A percentile compares a stretch with the other conserved stretches of the same genome.
These are phyloP conservation scores for Aureobasidium subglaciale DNA, from an alignment of 2,329 filamentous ascomycete species.

Conservation along the genomic window DNA sequence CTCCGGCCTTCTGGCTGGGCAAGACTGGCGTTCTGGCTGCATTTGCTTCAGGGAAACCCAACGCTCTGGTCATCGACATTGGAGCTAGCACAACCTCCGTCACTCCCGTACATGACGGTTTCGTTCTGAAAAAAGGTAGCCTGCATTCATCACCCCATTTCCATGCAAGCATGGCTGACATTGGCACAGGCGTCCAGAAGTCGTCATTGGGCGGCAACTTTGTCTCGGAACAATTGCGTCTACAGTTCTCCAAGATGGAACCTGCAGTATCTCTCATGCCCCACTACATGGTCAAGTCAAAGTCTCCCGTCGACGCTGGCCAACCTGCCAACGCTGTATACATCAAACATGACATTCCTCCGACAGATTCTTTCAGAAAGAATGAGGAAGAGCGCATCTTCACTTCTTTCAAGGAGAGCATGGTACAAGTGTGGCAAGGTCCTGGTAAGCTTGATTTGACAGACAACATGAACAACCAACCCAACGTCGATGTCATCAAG, in stretches of 20 bases:
- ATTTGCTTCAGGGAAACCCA: conserved; percentile 88
- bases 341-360: conserved; percentile 58
- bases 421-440: conserved; percentile 87
- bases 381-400: conserved; percentile 90
- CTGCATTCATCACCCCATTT: background rate
- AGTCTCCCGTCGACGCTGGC: conserved; percentile 80
- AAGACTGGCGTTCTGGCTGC: conserved; percentile 83
- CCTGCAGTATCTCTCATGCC: conserved; percentile 72
- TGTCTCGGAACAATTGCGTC: conserved; percentile 80
- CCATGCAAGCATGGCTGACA: background rate
- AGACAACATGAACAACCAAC: conserved; percentile 39
- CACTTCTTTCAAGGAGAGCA: conserved; percentile 95
- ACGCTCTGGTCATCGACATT: conserved; percentile 84
- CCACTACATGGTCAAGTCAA: conserved; percentile 80
- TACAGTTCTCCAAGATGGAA: conserved; percentile 60
- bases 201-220: conserved; percentile 84
- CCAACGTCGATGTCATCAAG: conserved; percentile 69
- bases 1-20: conserved; percentile 88
- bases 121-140: conserved; percentile 72
- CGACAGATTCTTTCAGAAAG: conserved; percentile 63
- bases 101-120: conserved; percentile 86
- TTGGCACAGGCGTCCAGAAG: conserved; percentile 59
- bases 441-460: conserved; percentile 56
- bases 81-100: conserved; percentile 84
- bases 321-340: conserved; percentile 69